These are phyloP conservation scores for Aspergillus niger DNA, from an alignment of 2,329 filamentous ascomycete species.

Conservation along the genomic window DNA sequence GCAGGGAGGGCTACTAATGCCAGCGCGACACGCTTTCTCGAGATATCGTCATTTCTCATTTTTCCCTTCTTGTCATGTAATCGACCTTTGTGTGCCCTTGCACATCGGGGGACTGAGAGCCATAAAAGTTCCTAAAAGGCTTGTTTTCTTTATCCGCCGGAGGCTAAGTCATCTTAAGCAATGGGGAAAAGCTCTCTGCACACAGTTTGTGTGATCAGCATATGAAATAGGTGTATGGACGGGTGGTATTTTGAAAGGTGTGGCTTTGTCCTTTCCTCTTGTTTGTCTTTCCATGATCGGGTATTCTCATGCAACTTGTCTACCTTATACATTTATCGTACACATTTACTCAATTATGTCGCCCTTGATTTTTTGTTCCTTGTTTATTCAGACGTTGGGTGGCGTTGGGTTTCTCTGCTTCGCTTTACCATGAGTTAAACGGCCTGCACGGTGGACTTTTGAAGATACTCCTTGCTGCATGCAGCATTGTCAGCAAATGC, in stretches of 20 bases:
- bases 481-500: neutral
- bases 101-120: neutral
- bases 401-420: neutral
- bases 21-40: neutral
- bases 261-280: slow-evolving; percentile 5
- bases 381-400: neutral
- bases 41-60: neutral
- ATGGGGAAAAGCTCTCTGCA: slow-evolving; percentile 12
- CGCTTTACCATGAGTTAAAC: neutral
- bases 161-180: slow-evolving; percentile 12
- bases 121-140: neutral
- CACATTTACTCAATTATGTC: slow-evolving; percentile 2
- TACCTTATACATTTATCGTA: neutral
- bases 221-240: slow-evolving; percentile 10
- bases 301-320: neutral
- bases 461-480: neutral
- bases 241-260: slow-evolving; percentile 11
- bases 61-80: neutral
- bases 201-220: slow-evolving; percentile 12
- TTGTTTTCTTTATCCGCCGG: slow-evolving; percentile 2
- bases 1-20: neutral
- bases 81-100: neutral
- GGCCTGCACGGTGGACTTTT: neutral
- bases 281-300: neutral
- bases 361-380: neutral